These are phyloP conservation scores for Umbelopsis sp. DNA, from an alignment of 371 early-diverging fungal species.

Conservation along the genomic window DNA sequence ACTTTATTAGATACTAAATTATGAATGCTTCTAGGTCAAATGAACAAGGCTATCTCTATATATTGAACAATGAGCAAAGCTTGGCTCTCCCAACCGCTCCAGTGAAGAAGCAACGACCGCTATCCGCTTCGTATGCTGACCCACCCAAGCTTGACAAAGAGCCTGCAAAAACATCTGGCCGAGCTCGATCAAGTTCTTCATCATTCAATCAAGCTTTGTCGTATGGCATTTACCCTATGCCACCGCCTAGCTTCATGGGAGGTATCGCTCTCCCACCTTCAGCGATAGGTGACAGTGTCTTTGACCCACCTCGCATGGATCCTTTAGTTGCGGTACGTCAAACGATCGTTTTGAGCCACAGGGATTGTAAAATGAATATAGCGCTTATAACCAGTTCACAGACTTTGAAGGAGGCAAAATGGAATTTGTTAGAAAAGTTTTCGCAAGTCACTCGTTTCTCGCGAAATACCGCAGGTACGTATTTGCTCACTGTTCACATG, in stretches of 20 bases:
- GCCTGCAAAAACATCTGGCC: background rate
- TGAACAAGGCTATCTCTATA: constrained; percentile 1
- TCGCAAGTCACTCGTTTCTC: constrained; percentile 83
- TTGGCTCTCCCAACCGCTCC: background rate
- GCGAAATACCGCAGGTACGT: constrained; percentile 64
- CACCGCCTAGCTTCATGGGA: constrained; percentile 2
- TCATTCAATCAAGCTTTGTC: background rate
- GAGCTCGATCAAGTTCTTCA: constrained; percentile 4
- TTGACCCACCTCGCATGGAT: constrained; percentile 50
- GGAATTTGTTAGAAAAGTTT: constrained; percentile 85
- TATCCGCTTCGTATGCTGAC: constrained; percentile 7
- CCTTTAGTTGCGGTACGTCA: constrained; percentile 45
- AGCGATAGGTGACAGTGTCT: constrained; percentile 19
- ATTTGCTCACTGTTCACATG: background rate
- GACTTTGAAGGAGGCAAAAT: constrained; percentile 72
- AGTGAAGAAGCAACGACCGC: background rate
- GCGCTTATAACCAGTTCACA: constrained; percentile 18
- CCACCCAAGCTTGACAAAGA: background rate
- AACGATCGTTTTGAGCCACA: background rate
- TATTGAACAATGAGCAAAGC: background rate
- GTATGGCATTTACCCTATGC: background rate
- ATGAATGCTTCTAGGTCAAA: background rate
- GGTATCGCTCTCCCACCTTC: background rate
- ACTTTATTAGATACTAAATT: too few relatives aligned
- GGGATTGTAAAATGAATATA: too few relatives aligned